Conservation (phyloP, 768 basidiomycete species). For the Filobasidium wieringae region DNA sequence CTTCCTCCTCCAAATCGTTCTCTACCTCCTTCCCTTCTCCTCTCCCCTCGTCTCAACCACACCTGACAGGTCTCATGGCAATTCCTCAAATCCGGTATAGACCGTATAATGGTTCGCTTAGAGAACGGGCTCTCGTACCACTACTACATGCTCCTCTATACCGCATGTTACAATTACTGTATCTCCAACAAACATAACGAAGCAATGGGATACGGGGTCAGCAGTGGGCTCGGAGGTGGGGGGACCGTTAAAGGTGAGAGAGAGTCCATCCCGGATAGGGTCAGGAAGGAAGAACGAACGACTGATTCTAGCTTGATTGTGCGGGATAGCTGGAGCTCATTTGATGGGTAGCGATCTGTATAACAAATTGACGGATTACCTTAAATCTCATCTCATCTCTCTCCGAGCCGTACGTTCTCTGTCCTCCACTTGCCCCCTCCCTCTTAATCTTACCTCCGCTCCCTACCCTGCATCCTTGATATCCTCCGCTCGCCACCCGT, state of each 20-base stretch:
- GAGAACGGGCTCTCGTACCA: constrained; percentile 38
- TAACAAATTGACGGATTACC: constrained; percentile 84
- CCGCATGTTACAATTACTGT: constrained; percentile 96
- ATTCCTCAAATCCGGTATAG: constrained; percentile 45
- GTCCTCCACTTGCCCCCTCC: not conserved
- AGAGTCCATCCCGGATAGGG: no score
- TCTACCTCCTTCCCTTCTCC: not conserved
- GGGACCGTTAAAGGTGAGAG: not conserved
- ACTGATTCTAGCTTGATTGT: constrained; percentile 3
- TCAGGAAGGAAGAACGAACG: constrained; percentile 3
- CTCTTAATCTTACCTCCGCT: not conserved
- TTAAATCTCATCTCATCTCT: constrained; percentile 63
- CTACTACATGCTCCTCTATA: constrained; percentile 51
- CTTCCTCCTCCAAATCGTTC: constrained; percentile 6
- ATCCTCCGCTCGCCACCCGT: not conserved
- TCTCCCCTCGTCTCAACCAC: not conserved
- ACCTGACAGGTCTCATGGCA: constrained; percentile 29
- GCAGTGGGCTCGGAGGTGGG: constrained; percentile 11
- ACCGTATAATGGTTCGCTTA: constrained; percentile 40
- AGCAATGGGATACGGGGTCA: constrained; percentile 26
- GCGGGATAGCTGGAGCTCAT: not conserved
- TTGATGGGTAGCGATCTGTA: constrained; percentile 96
- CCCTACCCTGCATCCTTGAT: not conserved
- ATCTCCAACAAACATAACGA: constrained; percentile 54
- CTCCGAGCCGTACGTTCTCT: constrained; percentile 48